A percentile compares a stretch with the other conserved stretches of the same genome.
Conservation (phyloP, 257 asterid species). For the Osmanthus fragrans region DNA sequence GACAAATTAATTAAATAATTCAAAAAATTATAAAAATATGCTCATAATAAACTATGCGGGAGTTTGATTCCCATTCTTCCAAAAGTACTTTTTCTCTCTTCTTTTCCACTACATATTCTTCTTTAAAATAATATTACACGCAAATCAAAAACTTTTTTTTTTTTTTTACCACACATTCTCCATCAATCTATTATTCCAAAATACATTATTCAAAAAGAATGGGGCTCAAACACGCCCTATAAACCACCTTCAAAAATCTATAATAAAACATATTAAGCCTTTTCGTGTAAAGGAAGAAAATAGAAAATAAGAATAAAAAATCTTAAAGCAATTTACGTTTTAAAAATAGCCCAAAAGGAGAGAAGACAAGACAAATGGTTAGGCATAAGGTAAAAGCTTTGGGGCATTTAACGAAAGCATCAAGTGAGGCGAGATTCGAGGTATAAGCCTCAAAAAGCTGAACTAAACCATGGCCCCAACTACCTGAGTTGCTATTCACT, state of each 20-base stretch:
- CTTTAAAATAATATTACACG: no score
- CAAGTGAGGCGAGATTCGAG: background rate
- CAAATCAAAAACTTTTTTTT: no score
- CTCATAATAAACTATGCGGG: background rate
- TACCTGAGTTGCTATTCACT: background rate
- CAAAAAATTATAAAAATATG: background rate
- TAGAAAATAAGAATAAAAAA: no score
- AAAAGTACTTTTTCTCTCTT: no score
- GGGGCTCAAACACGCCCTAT: no score
- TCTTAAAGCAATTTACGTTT: background rate
- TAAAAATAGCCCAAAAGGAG: background rate
- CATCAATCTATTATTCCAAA: no score
- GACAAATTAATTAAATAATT: background rate
- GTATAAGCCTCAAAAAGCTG: background rate
- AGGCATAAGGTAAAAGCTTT: background rate
- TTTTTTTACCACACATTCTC: no score
- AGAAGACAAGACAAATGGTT: background rate
- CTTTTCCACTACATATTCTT: no score
- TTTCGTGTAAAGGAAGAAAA: background rate
- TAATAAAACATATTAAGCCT: background rate
- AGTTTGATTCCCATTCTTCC: no score
- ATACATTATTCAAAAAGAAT: no score
- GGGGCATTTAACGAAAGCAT: background rate
- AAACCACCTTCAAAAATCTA: background rate
- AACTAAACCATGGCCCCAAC: background rate